Percentiles rank a stretch among this genome's conserved stretches.
Evolutionary conservation across 495 filamentous ascomycete genomes (phyloP).

Genomic region (Ascodesmis nigricans): DNA sequence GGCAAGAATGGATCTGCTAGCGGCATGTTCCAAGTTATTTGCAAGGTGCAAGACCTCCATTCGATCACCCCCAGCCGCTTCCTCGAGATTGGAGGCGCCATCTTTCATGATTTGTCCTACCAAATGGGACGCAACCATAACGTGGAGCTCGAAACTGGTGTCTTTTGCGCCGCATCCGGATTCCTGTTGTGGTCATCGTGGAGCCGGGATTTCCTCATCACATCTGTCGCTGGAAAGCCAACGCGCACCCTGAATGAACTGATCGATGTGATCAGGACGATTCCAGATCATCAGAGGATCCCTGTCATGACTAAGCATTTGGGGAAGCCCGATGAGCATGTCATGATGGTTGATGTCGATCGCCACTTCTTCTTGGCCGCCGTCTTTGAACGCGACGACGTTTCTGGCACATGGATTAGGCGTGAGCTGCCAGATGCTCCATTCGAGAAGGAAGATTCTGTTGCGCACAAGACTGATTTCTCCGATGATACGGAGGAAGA

Average conservation of each 20-base stretch:
- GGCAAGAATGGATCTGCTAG: slow-evolving; percentile 17
- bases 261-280: slow-evolving; percentile 17
- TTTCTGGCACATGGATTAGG: slow-evolving; percentile 16
- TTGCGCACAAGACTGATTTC: slow-evolving; percentile 5
- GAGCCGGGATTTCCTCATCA: slow-evolving; percentile 21
- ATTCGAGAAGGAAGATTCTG: slow-evolving; percentile 5
- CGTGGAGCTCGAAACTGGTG: slow-evolving; percentile 19
- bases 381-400: slow-evolving; percentile 18
- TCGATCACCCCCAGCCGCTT: slow-evolving; percentile 20
- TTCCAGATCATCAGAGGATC: slow-evolving; percentile 18
- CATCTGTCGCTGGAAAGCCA: slow-evolving; percentile 19
- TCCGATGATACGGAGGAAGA: slow-evolving; percentile 12
- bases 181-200: slow-evolving; percentile 22
- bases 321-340: slow-evolving; percentile 19
- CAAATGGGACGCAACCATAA: slow-evolving; percentile 21
- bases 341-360: slow-evolving; percentile 22
- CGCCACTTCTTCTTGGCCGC: slow-evolving; percentile 22
- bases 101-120: slow-evolving; percentile 21
- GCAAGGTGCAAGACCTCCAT: slow-evolving; percentile 20
- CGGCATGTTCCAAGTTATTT: slow-evolving; percentile 14
- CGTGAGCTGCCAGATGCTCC: slow-evolving; percentile 16
- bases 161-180: slow-evolving; percentile 21
- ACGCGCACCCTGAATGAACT: slow-evolving; percentile 21
- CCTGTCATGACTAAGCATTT: slow-evolving; percentile 21
- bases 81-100: slow-evolving; percentile 20